These are phyloP conservation scores for Madurella fahalii DNA, from an alignment of 2,329 filamentous ascomycete species.

Conservation along the genomic window DNA sequence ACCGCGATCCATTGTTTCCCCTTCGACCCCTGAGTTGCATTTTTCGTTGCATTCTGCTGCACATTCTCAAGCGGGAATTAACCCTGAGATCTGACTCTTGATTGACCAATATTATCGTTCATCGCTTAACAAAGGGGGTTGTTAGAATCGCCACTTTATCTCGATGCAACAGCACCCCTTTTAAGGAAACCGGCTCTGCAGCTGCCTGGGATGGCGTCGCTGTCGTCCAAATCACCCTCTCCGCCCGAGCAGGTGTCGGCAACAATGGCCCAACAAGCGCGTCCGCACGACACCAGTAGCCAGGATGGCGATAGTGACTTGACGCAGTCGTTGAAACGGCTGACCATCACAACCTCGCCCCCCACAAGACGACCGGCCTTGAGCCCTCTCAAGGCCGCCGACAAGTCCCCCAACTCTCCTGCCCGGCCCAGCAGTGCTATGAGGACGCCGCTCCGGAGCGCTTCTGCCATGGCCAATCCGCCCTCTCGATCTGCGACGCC, in stretches of 20 bases:
- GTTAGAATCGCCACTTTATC: background rate
- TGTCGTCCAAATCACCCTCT: constrained; percentile 7
- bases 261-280: constrained; percentile 6
- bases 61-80: no score
- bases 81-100: background rate
- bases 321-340: constrained; percentile 21
- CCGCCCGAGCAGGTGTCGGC: constrained; percentile 4
- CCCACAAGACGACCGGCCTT: constrained; percentile 14
- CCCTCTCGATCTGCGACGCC: constrained; percentile 48
- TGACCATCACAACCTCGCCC: constrained; percentile 21
- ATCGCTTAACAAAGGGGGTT: background rate
- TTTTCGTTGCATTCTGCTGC: no score
- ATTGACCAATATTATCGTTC: background rate
- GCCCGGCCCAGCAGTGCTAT: constrained; percentile 35
- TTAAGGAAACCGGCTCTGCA: background rate
- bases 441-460: constrained; percentile 40
- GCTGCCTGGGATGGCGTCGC: constrained; percentile 13
- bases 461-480: constrained; percentile 30
- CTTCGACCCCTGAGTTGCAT: no score
- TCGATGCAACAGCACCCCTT: background rate
- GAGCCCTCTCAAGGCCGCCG: constrained; percentile 35
- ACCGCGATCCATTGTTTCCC: no score
- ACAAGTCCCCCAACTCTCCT: constrained; percentile 38
- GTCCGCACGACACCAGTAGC: background rate
- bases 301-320: constrained; percentile 13